These are phyloP conservation scores for Panus rudis DNA, from an alignment of 768 basidiomycete genomes.

Conservation along the genomic window DNA sequence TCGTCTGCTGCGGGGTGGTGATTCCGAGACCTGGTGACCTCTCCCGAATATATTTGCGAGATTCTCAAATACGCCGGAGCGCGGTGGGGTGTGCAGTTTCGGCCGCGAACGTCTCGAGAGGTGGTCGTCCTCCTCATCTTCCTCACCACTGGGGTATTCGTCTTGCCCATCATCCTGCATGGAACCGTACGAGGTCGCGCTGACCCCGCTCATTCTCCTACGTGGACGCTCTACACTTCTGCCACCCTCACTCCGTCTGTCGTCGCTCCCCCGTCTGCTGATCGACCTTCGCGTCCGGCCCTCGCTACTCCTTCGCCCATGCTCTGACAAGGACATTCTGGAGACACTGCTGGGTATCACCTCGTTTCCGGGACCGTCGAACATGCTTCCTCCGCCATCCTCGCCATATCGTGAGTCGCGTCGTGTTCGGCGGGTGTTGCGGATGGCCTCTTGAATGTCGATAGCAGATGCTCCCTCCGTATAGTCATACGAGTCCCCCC, in stretches of 20 bases:
- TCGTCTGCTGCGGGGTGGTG: constrained; percentile 36
- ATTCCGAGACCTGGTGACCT: constrained; percentile 26
- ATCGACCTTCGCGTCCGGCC: constrained; percentile 42
- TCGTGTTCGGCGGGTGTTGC: constrained; percentile 43
- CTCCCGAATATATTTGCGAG: constrained; percentile 63
- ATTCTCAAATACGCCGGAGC: constrained; percentile 50
- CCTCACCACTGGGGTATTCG: constrained; percentile 28
- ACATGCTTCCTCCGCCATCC: constrained; percentile 60
- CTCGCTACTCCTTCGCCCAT: constrained; percentile 48
- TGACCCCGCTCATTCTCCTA: constrained; percentile 15
- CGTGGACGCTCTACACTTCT: constrained; percentile 6
- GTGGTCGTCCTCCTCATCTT: constrained; percentile 19
- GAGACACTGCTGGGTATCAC: constrained; percentile 76
- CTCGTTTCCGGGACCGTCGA: constrained; percentile 60
- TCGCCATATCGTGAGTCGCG: constrained; percentile 65
- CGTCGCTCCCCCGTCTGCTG: constrained; percentile 42
- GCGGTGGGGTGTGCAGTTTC: constrained; percentile 22
- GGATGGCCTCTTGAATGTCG: constrained; percentile 62
- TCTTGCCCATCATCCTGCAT: constrained; percentile 10
- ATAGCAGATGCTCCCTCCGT: constrained; percentile 79
- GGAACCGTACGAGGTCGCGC: constrained; percentile 9
- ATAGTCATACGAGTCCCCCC: constrained; percentile 46
- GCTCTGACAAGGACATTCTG: constrained; percentile 62
- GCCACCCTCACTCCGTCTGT: too few species aligned
- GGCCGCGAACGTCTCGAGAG: constrained; percentile 7